Base-by-base conservation (phyloP, 2,329 filamentous ascomycete genomes). In the Diaporthe helianthi region DNA sequence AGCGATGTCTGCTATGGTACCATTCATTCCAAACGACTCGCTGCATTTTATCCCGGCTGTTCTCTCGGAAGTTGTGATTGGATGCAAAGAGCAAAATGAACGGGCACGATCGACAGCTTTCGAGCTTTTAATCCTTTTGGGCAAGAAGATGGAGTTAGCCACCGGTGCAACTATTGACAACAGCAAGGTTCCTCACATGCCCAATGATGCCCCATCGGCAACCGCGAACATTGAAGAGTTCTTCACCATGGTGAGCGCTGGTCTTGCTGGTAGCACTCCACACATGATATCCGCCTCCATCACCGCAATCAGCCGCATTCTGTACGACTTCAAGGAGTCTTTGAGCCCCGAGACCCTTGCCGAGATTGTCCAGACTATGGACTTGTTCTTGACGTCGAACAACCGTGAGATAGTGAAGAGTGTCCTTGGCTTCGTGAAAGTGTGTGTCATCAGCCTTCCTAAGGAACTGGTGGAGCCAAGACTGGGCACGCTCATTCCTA, bases 241-340 rank as follows among this genome's bases (percentile, higher is more conserved):
- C 81, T 93, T 98, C 83, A 98, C 95, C 67, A 99, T 99, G 96
- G 92, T 98, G 36, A 97, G 93, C 73, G 96, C 96, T 60, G 96
- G 96, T 81, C 87, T 99, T 65, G 96, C 95, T 2, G 95, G 94
- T 68, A 92, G 91, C 75, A 95, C 94, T 13, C 94, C 96, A 38
- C 95, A 98, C 82, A 98, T 98, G 94, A 94, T 98, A 72, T 97
- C 93, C 8, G 96, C 96, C 0, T 94, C 93, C n/a, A 94, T 99
- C 78, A 98, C 94, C 0, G 95, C 96, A 17, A 87, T 99, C 46
- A 96, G 94, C 17, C 89, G 96, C n/a, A 90, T 98, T 31, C 87
- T 99, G 36, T 98, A 94, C 80, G 92, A 98, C 77, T 99, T 97
- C 84, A 91, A 93, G 73, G 84, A 87, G 36, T 81, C 87, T 31